Percentiles rank a stretch among this genome's conserved stretches.
Conservation (phyloP, 345 rosid species). For the Carallia pectinifolia region DNA sequence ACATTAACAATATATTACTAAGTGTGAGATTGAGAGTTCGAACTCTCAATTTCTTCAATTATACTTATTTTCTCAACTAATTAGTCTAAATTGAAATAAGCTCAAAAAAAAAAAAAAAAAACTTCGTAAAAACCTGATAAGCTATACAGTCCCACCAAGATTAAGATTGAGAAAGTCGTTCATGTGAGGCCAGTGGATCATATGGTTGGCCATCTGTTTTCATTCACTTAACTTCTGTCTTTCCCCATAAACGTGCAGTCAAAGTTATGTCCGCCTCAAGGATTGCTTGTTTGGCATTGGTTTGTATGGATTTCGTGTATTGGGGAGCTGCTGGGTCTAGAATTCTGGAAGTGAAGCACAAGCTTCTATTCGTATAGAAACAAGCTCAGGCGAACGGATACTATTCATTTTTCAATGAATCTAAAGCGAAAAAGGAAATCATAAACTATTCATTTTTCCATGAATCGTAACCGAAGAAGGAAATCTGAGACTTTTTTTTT, state of each 20-base stretch:
- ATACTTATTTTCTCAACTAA: too few relatives aligned
- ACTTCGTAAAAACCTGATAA: background rate
- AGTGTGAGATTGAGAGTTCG: too few relatives aligned
- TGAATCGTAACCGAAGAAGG: too few relatives aligned
- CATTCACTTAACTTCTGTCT: background rate
- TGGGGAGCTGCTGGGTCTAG: conserved; percentile 21
- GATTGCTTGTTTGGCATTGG: conserved; percentile 27
- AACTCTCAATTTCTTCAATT: too few relatives aligned
- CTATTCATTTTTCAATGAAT: too few relatives aligned
- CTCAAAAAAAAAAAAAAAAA: too few relatives aligned
- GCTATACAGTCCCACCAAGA: too few relatives aligned
- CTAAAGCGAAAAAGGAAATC: too few relatives aligned
- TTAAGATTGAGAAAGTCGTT: conserved; percentile 1
- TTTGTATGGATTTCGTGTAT: conserved; percentile 21
- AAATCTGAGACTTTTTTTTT: too few relatives aligned
- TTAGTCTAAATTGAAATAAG: too few relatives aligned
- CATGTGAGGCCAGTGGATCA: background rate
- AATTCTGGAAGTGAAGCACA: conserved; percentile 15
- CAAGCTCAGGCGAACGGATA: background rate
- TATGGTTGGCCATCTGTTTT: background rate
- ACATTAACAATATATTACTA: too few relatives aligned
- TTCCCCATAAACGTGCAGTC: background rate
- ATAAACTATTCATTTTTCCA: too few relatives aligned
- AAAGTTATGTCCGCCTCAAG: conserved; percentile 18
- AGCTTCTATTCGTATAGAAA: background rate